A percentile compares a stretch with the other conserved stretches of the same genome.
phyloP scores from a whole-genome alignment of 768 basidiomycete genomes.

The Tulasnella calospora region DNA sequence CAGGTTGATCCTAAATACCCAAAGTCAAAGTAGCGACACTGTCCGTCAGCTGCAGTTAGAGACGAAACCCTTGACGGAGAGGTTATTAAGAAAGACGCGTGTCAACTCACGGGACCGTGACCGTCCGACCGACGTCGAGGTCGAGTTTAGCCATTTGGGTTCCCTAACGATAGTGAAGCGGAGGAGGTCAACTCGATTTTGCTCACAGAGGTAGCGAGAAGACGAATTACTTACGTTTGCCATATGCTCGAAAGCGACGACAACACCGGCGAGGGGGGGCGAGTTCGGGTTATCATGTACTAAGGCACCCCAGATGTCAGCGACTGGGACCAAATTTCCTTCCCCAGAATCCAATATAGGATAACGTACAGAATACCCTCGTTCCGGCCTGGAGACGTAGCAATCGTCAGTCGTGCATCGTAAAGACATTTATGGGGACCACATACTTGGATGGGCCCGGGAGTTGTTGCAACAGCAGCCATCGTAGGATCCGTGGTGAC shows the following conservation, averaged over 20 bases:
- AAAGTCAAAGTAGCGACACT: background rate
- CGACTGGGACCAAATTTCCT: background rate
- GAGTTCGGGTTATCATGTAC: constrained; percentile 15
- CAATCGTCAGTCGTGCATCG: background rate
- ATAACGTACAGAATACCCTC: constrained; percentile 7
- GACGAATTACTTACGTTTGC: constrained; percentile 6
- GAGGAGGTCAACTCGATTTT: background rate
- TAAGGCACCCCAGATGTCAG: background rate
- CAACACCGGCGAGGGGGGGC: background rate
- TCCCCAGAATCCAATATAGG: background rate
- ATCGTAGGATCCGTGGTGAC: constrained; percentile 4
- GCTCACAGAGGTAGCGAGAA: background rate
- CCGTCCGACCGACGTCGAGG: background rate
- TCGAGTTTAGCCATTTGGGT: constrained; percentile 18
- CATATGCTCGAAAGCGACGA: background rate
- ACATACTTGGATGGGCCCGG: background rate
- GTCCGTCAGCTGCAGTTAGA: background rate
- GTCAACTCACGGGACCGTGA: constrained; percentile 6
- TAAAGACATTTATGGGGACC: background rate
- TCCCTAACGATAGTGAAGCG: background rate
- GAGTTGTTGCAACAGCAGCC: background rate
- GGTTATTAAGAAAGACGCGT: background rate
- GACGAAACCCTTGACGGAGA: background rate
- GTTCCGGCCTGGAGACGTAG: constrained; percentile 3
- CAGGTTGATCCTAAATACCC: background rate